Evolutionary conservation across 2,329 filamentous ascomycete species (phyloP), one percentile per base, ranked within the genome.

Genomic region (Mycosphaerella sp.): DNA sequence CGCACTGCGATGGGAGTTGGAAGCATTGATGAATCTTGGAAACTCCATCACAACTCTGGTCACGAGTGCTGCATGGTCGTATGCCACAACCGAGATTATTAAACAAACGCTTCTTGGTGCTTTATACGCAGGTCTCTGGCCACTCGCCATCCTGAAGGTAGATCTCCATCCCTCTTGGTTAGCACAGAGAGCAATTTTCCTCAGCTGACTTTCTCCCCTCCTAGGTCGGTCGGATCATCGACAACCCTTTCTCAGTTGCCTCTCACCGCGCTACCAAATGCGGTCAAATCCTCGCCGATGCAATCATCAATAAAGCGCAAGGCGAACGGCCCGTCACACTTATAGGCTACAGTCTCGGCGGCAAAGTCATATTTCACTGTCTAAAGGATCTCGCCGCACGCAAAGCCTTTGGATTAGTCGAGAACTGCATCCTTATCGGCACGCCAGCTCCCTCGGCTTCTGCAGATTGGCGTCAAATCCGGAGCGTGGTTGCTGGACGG

Each of bases 401-500:
- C 37, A 80, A 80, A 50, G 88, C 86, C 0, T 95, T 94, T 61
- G 91, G 90, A 0, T 72, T 95, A 1, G 73, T 97, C 17, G 90
- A 96, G 62, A 85, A 82, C 13, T 89, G 87, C 1, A 84, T 95
- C 3, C 70, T 96, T 5, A 86, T 96, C 51, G 90, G 90, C 2
- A 79, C 87, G 0, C 88, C 90, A 0, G 81, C 85, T 0, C 88
- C 90, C 0, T 87, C 85, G 0, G 79, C 85, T 40, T 70, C 79
- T 0, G 76, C 76, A 1, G 81, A 89, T 59, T 96, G 90, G 90
- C 79, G 84, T 40, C 75, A 80, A 34, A 81, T 95, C 59, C 81
- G 88, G 27, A 81, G 80, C 40, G 87, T 91, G 0, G 89, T 95
- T 0, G 81, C 84, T 1, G 89, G 90, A 2, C 80, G 86, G 51